Base-by-base conservation (phyloP, 306 rosid species). In the Vicia villosa region DNA sequence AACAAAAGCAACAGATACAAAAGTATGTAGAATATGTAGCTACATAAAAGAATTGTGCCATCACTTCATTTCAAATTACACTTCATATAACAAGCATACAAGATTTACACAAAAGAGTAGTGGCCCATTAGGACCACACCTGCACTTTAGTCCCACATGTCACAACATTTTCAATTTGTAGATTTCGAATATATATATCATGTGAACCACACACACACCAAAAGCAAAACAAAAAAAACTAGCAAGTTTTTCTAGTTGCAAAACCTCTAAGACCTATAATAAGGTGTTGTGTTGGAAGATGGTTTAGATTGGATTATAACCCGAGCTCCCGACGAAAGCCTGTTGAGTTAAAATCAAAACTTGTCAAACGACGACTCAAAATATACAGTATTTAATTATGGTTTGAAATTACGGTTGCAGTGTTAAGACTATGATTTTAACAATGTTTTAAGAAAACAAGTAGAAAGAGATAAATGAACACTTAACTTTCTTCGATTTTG, bases 261-360 rank as follows among this genome's bases (percentile, higher is more conserved):
- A 28, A 75, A 63, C 70, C 66, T 49, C 47, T 66, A 36, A 12
- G 51, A 57, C 45, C 56, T 79, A 72, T 76, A 76, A 50, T 76
- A 76, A 50, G 68, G 66, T n/a, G 67, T 68, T 41, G 60, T 45
- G 43, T 78, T 66, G 7, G 73, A 65, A 11, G 79, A 79, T 42
- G 83, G 81, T 81, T 75, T 92, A 36, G 95, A 83, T 73, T 87
- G 88, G 74, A 93, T 88, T 85, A 90, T 86, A 85, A 93, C 89
- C 87, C 93, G 83, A 86, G 94, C 97, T 86, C 98, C 97, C 9
- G 98, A 93, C 85, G 98, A 87, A 84, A 93, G 93, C 96, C 97
- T 93, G 97, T 69, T 43, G 70, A 46, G 65, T 72, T 67, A 68
- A 83, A 79, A 83, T 59, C 16, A 76, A 81, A 63, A 63, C 30